Conservation (phyloP, 73 alveolate genomes). For the Diophrys appendiculata region DNA sequence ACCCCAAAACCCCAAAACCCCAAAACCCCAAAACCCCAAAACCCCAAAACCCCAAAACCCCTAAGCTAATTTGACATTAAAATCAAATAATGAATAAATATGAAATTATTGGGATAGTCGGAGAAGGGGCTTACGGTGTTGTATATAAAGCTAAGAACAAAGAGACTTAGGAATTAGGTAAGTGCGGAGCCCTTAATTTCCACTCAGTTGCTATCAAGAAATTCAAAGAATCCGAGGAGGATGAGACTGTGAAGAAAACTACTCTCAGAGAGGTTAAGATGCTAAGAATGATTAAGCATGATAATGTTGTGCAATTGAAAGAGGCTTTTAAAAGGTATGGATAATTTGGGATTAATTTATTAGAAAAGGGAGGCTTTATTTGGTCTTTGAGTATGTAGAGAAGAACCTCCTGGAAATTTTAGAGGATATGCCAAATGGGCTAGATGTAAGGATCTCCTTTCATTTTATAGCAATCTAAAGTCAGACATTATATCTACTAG, state of each 20-base stretch:
- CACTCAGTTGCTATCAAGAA: slow-evolving; percentile 92
- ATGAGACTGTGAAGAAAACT: slow-evolving; percentile 91
- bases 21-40: too few species aligned
- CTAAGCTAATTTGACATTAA: background rate
- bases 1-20: too few species aligned
- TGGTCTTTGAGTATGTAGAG: slow-evolving; percentile 97
- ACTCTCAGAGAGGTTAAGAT: slow-evolving; percentile 93
- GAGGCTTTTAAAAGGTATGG: slow-evolving; percentile 92
- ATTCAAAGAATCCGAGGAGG: slow-evolving; percentile 95
- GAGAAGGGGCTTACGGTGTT: slow-evolving; percentile 95
- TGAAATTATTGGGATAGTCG: slow-evolving; percentile 89
- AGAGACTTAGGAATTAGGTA: slow-evolving; percentile 76
- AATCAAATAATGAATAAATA: slow-evolving; percentile 81
- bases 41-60: too few species aligned
- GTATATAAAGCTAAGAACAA: slow-evolving; percentile 85
- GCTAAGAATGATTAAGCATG: slow-evolving; percentile 86
- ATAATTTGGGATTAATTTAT: background rate
- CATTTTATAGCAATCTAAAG: slow-evolving; percentile 38
- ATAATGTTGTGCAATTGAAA: slow-evolving; percentile 87
- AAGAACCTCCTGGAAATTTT: slow-evolving; percentile 94
- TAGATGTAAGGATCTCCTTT: slow-evolving; percentile 59
- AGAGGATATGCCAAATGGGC: slow-evolving; percentile 91
- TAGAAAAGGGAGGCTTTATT: slow-evolving; percentile 88
- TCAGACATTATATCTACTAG: slow-evolving; percentile 61
- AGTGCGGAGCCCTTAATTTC: background rate